Evolutionary conservation across 257 asterid genomes (phyloP).

Genomic region (Plantago elongata): DNA sequence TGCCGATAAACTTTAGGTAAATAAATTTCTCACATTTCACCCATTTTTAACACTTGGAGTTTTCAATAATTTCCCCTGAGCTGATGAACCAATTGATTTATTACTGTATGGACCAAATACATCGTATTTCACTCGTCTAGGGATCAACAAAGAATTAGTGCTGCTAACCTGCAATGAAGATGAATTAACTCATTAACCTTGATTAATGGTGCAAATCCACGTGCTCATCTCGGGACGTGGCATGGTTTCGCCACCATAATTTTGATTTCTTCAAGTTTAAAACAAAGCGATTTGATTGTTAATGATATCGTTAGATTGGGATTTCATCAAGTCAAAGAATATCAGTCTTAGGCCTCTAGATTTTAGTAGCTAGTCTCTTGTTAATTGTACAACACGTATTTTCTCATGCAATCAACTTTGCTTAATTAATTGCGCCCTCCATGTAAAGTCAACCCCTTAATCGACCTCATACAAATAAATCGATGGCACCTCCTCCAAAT

Average conservation of each 20-base stretch:
- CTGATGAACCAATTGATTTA: too few relatives aligned
- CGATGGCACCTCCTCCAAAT: background rate
- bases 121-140: constrained; percentile 40
- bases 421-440: constrained; percentile 18
- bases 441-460: constrained; percentile 35
- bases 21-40: too few relatives aligned
- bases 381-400: constrained; percentile 22
- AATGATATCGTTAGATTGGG: constrained; percentile 7
- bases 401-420: constrained; percentile 13
- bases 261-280: constrained; percentile 21
- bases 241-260: constrained; percentile 12
- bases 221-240: constrained; percentile 33
- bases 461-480: background rate
- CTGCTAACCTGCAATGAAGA: constrained; percentile 27
- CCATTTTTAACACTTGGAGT: too few relatives aligned
- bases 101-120: constrained; percentile 24
- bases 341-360: constrained; percentile 10
- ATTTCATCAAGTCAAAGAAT: background rate
- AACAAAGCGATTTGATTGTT: background rate
- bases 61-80: too few relatives aligned
- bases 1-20: too few relatives aligned
- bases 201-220: constrained; percentile 27
- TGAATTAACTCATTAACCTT: background rate
- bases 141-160: constrained; percentile 45
- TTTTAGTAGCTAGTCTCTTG: constrained; percentile 18